These are phyloP conservation scores for Silene conica DNA, from an alignment of 148 eudicot genomes.

Conservation along the genomic window DNA sequence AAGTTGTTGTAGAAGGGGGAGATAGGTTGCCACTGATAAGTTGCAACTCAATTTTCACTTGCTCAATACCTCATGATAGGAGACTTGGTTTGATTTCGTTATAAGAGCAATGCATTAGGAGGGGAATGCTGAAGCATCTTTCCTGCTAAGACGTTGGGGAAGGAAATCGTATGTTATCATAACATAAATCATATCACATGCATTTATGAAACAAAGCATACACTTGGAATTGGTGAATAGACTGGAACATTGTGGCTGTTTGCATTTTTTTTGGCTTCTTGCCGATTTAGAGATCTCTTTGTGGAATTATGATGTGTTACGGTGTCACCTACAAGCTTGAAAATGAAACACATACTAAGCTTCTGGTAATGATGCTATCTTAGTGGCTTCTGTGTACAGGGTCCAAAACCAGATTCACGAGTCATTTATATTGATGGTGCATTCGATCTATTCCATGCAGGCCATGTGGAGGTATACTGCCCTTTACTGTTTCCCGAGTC, in stretches of 20 bases:
- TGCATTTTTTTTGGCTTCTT: background rate
- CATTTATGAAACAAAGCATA: background rate
- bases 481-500: background rate
- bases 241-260: background rate
- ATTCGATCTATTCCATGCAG: constrained; percentile 99
- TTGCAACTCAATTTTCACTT: background rate
- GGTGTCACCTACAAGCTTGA: background rate
- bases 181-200: background rate
- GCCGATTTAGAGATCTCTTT: background rate
- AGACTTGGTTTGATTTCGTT: background rate
- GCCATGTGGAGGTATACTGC: constrained; percentile 86
- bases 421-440: constrained; percentile 95
- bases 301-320: background rate
- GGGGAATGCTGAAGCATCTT: background rate
- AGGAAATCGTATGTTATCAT: background rate
- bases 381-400: constrained; percentile 38
- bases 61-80: background rate
- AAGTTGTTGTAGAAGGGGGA: background rate
- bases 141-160: background rate
- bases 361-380: background rate
- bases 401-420: constrained; percentile 89
- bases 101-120: background rate
- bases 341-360: constrained; percentile 4
- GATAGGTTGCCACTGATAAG: background rate
- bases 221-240: constrained; percentile 5